phyloP scores from a whole-genome alignment of 805 yeast species.

The Grigorovia humatica region DNA sequence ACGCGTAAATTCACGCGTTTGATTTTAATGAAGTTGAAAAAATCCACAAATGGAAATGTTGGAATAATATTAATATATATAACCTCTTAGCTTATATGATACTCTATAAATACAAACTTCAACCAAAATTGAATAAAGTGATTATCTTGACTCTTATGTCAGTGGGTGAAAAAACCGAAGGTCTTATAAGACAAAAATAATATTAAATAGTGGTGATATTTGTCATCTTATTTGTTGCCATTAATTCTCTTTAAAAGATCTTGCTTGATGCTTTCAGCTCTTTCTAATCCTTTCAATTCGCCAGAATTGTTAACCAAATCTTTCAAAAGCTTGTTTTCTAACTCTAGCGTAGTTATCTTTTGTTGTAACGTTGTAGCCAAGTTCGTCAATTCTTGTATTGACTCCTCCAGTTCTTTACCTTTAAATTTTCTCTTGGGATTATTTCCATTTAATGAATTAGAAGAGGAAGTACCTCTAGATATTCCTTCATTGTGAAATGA shows the following conservation, averaged over 20 bases:
- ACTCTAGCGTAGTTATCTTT: slow-evolving; percentile 72
- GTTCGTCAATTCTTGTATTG: slow-evolving; percentile 61
- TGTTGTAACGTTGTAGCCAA: slow-evolving; percentile 55
- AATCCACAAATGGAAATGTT: neutral
- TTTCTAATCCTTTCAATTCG: slow-evolving; percentile 38
- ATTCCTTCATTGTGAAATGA: neutral
- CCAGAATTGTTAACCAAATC: slow-evolving; percentile 42
- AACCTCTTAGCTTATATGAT: neutral
- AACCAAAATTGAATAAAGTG: neutral
- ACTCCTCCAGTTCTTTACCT: slow-evolving; percentile 83
- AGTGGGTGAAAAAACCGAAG: neutral
- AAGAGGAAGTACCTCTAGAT: neutral
- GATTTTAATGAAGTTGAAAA: neutral
- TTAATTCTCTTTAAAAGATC: neutral
- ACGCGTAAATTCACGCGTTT: neutral
- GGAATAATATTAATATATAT: neutral
- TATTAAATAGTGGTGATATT: neutral
- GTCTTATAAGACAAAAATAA: neutral
- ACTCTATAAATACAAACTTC: neutral
- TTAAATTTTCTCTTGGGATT: slow-evolving; percentile 66
- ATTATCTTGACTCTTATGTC: neutral
- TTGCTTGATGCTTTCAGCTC: slow-evolving; percentile 22
- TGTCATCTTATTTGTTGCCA: neutral
- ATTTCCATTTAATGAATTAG: slow-evolving; percentile 4
- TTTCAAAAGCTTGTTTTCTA: slow-evolving; percentile 83